These are phyloP conservation scores for thale cress (Arabidopsis thaliana) DNA, from an alignment of 345 rosid genomes.

Conservation along the genomic window TAIR10.1 NC_003074.8:23177001-23177500, in stretches of 20 bases:
- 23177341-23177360: constrained; percentile 29
- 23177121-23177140: not conserved
- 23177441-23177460: constrained; percentile 11
- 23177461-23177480: not conserved
- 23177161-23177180: constrained; percentile 30
- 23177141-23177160: constrained; percentile 45
- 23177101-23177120: constrained; percentile 1
- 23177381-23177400: constrained; percentile 22
- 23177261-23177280: not conserved
- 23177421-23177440: constrained; percentile 24
- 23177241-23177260: not conserved
- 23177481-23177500: not conserved
- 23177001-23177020: not conserved
- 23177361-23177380: constrained; percentile 37
- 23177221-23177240: constrained; percentile 32
- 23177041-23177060: constrained; percentile 31
- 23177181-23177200: constrained; percentile 21
- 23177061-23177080: constrained; percentile 22
- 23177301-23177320: constrained; percentile 16
- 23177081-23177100: not conserved
- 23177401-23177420: not conserved
- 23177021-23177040: constrained; percentile 11
- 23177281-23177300: not conserved
- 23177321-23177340: constrained; percentile 2
- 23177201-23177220: constrained; percentile 35